Base-by-base conservation (phyloP, 1,284 basidiomycete genomes). In the Apiotrichum porosum region DNA sequence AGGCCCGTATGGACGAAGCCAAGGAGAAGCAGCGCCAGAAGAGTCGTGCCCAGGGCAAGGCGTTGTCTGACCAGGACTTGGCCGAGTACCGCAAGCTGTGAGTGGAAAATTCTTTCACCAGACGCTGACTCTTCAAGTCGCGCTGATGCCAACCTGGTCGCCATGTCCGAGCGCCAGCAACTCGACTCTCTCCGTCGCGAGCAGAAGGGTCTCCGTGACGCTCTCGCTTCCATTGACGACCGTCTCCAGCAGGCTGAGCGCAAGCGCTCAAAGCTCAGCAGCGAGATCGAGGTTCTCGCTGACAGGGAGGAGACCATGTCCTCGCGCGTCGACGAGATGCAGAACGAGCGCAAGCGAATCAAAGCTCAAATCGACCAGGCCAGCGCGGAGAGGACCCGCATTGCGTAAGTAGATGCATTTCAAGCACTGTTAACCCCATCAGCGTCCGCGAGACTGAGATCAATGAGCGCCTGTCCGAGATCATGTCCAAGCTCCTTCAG, bases 391-490 rank as follows among this genome's bases (percentile, higher is more conserved):
- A 57, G 68, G 13, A 49, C 46, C 15, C 48, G 67, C 9, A 67
- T 70, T 51, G 62, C 52, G 65, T 66, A 23, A 55, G 63, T 56
- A 2, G 3, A 15, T 15, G 1, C 5, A 14, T 3, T 1, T n/a
- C 12, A 4, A 10, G 3, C 13, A 9, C 22, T 9, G 42, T n/a
- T 60, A 35, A 58, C 38, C 3, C 18, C 15, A 12, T n/a, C 61
- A 94, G 89, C 41, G 85, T 88, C 76, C 80, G 89, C 5, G 89
- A 93, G 72, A 81, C 82, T 0, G 89, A 95, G 63, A 80, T 88
- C 37, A 94, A 94, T 66, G 93, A 95, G 70, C 90, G 92, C 63
- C 80, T 98, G 3, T 80, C 85, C 47, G 83, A 83, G 21, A 80
- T 88, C 12, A 86, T 90, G 66, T 81, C 84, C 55, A 85, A 95